Percentiles rank a stretch among this genome's conserved stretches.
Conservation (phyloP, 2,329 filamentous ascomycete species). For the Beauveria caledonica region DNA sequence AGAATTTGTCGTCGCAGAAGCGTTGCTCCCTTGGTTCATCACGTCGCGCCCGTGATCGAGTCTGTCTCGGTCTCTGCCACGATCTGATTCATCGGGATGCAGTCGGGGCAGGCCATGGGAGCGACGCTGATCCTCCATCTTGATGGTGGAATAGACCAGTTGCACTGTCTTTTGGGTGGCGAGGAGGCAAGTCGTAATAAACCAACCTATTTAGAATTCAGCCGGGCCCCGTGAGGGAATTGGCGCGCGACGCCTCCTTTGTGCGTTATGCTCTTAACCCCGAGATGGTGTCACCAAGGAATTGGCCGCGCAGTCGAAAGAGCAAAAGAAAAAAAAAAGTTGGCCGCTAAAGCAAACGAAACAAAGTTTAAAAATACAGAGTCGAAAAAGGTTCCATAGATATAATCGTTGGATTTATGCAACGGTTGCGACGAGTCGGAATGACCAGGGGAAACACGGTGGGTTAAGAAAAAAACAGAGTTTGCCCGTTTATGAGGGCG, state of each 20-base stretch:
- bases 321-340: neutral
- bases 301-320: neutral
- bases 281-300: conserved; percentile 1
- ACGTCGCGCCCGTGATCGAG: conserved; percentile 38
- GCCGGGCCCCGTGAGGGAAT: neutral
- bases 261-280: neutral
- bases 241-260: neutral
- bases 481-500: neutral
- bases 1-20: neutral
- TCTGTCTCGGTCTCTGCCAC: conserved; percentile 8
- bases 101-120: neutral
- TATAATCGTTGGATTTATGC: neutral
- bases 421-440: neutral
- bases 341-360: neutral
- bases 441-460: neutral
- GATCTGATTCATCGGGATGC: neutral
- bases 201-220: neutral
- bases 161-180: neutral
- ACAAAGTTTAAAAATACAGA: neutral
- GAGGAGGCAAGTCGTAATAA: neutral
- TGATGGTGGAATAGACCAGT: neutral
- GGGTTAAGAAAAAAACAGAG: neutral
- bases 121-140: neutral
- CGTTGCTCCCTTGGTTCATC: conserved; percentile 29
- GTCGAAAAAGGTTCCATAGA: neutral